Base-by-base conservation (phyloP, 441 rosid genomes). In the Arabidopsis hybrid region DNA sequence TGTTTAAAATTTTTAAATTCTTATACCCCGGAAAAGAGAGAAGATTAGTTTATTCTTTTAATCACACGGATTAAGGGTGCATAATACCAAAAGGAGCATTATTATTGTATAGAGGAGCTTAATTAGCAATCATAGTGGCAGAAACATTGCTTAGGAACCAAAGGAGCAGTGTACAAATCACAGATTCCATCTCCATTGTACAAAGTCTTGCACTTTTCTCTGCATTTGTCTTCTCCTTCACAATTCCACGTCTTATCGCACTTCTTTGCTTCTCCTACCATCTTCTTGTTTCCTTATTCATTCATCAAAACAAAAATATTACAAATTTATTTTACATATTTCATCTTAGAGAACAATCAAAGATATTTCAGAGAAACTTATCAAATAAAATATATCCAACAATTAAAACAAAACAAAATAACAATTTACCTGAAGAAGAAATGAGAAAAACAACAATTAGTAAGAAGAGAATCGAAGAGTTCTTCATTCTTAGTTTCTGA, bases 361-460 rank as follows among this genome's bases (percentile, higher is more conserved):
- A 6, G 31, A 38, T 11, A 7, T 5, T 35, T 59, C 13, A 8
- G n/a, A 63, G 9, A 46, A 26, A 13, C 1, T 21, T 29, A 43
- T 43, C 47, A 39, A 52, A 18, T 16, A n/a, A 18, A 2, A 51
- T 21, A 51, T 9, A 18, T 12, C 8, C 0, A 26, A 53, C 8
- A 53, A 5, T 53, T 10, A 1, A 17, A 60, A 40, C 10, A 0
- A 21, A 26, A 26, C 29, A 26, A 29, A 29, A n/a, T 2, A 26
- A 26, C n/a, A 11, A 18, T 66, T 36, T 51, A 66, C 71, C 71
- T 4, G 71, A 13, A 66, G 71, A 66, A 12, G 50, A 51, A 18
- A 66, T 13, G 2, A 66, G 8, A 14, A 65, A 65, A 36, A 66
- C 60, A 2, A n/a, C 10, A 52, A 66, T 51, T 38, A 52, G 17